Conservation (phyloP, 1,139 yeast genomes). For the Wickerhamomyces sp. region DNA sequence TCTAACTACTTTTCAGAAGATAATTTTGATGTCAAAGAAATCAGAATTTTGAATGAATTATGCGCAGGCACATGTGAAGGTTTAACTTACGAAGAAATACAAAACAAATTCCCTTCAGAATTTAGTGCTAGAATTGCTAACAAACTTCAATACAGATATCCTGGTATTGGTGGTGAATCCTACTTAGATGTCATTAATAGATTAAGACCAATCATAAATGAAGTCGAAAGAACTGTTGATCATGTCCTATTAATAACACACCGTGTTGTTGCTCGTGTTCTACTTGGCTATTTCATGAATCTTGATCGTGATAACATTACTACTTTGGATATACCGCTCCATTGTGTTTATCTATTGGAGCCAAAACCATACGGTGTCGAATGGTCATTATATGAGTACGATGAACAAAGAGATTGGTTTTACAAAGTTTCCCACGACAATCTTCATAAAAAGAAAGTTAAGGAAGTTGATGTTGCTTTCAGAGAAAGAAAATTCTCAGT, state of each 20-base stretch:
- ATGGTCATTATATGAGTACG: conserved; percentile 84
- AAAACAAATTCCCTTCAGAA: conserved; percentile 66
- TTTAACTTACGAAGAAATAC: conserved; percentile 82
- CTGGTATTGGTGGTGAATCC: conserved; percentile 97
- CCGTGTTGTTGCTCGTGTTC: conserved; percentile 83
- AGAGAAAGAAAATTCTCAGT: conserved; percentile 66
- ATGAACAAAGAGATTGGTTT: conserved; percentile 76
- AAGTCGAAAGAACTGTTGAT: conserved; percentile 86
- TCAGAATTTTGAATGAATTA: conserved; percentile 90
- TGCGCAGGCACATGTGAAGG: conserved; percentile 94
- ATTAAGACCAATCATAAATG: conserved; percentile 84
- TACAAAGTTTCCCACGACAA: conserved; percentile 66
- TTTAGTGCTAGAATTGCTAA: conserved; percentile 69
- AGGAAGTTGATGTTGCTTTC: conserved; percentile 63
- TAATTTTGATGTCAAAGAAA: conserved; percentile 70
- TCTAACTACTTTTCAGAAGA: conserved; percentile 61
- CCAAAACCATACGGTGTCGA: conserved; percentile 95
- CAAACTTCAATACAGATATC: conserved; percentile 82
- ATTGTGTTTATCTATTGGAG: conserved; percentile 83
- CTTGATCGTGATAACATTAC: conserved; percentile 80
- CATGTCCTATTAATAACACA: conserved; percentile 82
- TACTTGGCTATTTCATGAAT: conserved; percentile 85
- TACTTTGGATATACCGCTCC: conserved; percentile 88
- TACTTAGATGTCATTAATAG: conserved; percentile 90
- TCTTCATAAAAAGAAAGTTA: conserved; percentile 41